Base-by-base conservation (phyloP, 108 stramenopile species). In the Schizochytrium sp. region DNA sequence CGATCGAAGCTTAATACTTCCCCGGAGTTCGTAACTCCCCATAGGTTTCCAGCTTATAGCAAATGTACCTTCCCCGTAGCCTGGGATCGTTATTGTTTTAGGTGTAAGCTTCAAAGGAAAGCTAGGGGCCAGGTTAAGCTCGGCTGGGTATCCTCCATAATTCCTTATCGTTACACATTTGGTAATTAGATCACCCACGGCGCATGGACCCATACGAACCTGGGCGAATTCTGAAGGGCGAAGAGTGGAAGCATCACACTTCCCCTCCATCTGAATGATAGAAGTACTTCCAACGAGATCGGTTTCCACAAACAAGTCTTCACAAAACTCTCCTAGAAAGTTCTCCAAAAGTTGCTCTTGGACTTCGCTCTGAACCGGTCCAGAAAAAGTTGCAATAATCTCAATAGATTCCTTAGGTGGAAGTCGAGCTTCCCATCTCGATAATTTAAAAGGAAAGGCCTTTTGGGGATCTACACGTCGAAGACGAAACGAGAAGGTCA, bases 1-100 rank as follows among this genome's bases (percentile, higher is more conserved):
- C 15, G 76, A 40, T 8, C 10, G 76, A 47, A 40, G 50, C 28
- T 83, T 83, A 40, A 83, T 83, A 53, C 50, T 55, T 5, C 50
- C 47, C 47, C 76, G 76, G n/a, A 83, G 76, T 53, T 83, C 76
- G 53, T 83, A 83, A 53, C 76, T 40, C 8, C 76, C 76, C 45
- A 83, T 46, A 10, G 76, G 76, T 53, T 55, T 83, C 76, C 76
- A 83, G 2, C 53, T 49, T 7, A 83, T 53, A 5, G 47, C 10
- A 2, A 83, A 83, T 10, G 76, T 55, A 5, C 5, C 76, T 0
- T 10, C 47, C 10, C 15, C 53, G 47, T 83, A 53, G 28, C 76
- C 76, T 12, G 47, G 17, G n/a, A 83, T 40, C 1, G 28, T 55
- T 0, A 83, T 0, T 7, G 53, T 19, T 40, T 83, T 83, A 53